Conservation (phyloP, 345 rosid genomes). For the Camelina laxa region DNA sequence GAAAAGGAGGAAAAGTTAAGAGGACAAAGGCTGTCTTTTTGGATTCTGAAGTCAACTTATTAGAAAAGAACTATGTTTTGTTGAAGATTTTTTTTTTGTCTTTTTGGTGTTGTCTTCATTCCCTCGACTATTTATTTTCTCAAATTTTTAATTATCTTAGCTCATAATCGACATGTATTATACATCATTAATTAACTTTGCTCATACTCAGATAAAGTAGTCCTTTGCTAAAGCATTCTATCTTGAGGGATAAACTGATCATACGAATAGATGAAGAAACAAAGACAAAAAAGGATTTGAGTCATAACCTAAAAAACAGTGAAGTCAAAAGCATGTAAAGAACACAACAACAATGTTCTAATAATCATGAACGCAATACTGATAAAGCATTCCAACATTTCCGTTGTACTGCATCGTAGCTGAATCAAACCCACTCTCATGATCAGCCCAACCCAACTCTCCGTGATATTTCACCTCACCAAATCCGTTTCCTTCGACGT, state of each 20-base stretch:
- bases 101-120: conserved; percentile 34
- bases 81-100: conserved; percentile 27
- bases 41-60: conserved; percentile 33
- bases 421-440: conserved; percentile 36
- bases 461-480: conserved; percentile 36
- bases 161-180: conserved; percentile 3
- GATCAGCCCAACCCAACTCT: conserved; percentile 36
- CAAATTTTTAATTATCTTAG: background rate
- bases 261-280: conserved; percentile 16
- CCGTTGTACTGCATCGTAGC: conserved; percentile 32
- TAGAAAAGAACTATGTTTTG: background rate
- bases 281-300: conserved; percentile 18
- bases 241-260: conserved; percentile 19
- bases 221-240: conserved; percentile 9
- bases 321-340: conserved; percentile 5
- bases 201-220: conserved; percentile 4
- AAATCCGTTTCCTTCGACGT: conserved; percentile 34
- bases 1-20: conserved; percentile 6
- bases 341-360: background rate
- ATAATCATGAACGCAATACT: conserved; percentile 39
- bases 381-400: conserved; percentile 38
- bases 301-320: conserved; percentile 27
- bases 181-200: background rate
- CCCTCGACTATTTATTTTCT: background rate
- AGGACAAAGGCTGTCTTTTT: conserved; percentile 38